These are phyloP conservation scores for Colletotrichum sidae DNA, from an alignment of 2,329 filamentous ascomycete species.

Conservation along the genomic window DNA sequence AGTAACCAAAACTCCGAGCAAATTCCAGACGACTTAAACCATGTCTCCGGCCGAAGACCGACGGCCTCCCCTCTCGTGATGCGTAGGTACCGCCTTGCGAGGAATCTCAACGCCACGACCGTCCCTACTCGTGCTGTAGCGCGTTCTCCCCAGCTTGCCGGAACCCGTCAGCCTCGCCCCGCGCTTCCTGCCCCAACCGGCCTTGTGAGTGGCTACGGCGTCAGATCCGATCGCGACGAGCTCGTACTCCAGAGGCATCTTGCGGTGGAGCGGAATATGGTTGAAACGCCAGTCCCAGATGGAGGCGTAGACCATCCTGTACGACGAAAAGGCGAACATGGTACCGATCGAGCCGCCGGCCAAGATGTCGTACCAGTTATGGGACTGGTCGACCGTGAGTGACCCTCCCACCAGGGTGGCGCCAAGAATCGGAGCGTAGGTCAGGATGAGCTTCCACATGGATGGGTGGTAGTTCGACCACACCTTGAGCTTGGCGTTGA, in stretches of 20 bases:
- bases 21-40: background rate
- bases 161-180: background rate
- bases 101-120: slow-evolving; percentile 19
- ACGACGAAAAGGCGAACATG: slow-evolving; percentile 72
- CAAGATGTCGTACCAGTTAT: slow-evolving; percentile 80
- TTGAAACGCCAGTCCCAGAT: slow-evolving; percentile 76
- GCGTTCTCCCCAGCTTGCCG: slow-evolving; percentile 5
- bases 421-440: slow-evolving; percentile 75
- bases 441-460: slow-evolving; percentile 79
- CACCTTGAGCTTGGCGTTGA: slow-evolving; percentile 83
- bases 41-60: slow-evolving; percentile 15
- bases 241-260: slow-evolving; percentile 64
- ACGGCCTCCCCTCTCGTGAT: slow-evolving; percentile 2
- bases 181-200: slow-evolving; percentile 64
- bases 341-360: slow-evolving; percentile 75
- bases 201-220: slow-evolving; percentile 68
- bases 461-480: slow-evolving; percentile 78
- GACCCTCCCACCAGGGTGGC: slow-evolving; percentile 76
- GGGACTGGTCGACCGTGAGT: slow-evolving; percentile 78
- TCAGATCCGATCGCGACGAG: slow-evolving; percentile 59
- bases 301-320: slow-evolving; percentile 75
- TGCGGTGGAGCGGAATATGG: slow-evolving; percentile 75
- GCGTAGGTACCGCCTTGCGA: slow-evolving; percentile 25
- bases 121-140: slow-evolving; percentile 21
- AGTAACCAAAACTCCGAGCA: background rate